A percentile compares a stretch with the other conserved stretches of the same genome.
Evolutionary conservation across 2,329 filamentous ascomycete species (phyloP).

Genomic region (Sarocladium oryzae): DNA sequence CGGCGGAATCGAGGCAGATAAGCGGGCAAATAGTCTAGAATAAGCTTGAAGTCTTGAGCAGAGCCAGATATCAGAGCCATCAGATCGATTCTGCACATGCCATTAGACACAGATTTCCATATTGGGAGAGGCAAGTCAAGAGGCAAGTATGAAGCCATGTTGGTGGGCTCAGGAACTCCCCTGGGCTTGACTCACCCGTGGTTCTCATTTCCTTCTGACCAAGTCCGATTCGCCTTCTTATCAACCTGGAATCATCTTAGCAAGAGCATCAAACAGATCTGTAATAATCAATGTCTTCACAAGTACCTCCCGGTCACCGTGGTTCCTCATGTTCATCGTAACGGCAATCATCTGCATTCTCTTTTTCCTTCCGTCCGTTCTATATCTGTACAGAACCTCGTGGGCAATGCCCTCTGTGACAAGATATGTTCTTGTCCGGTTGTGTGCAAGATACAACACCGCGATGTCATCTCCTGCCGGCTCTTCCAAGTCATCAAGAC

Average conservation of each 20-base stretch:
- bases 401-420: constrained; percentile 9
- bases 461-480: background rate
- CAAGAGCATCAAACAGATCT: too few relatives aligned
- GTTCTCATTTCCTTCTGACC: constrained; percentile 4
- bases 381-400: constrained; percentile 9
- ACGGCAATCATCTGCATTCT: constrained; percentile 4
- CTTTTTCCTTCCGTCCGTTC: background rate
- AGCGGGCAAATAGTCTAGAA: constrained; percentile 6
- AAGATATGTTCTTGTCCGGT: constrained; percentile 9
- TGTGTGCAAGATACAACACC: constrained; percentile 8
- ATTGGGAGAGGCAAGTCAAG: too few relatives aligned
- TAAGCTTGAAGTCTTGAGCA: constrained; percentile 5
- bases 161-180: too few relatives aligned
- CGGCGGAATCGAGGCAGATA: constrained; percentile 2
- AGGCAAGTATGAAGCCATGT: too few relatives aligned
- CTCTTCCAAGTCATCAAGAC: background rate
- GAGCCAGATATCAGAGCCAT: background rate
- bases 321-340: constrained; percentile 11
- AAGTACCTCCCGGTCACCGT: constrained; percentile 10
- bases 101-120: too few relatives aligned
- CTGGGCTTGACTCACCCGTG: constrained; percentile 4
- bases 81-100: background rate
- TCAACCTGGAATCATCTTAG: too few relatives aligned
- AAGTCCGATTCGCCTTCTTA: constrained; percentile 1
- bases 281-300: too few relatives aligned